phyloP scores from a whole-genome alignment of 2,329 filamentous ascomycete species.

The Dothidotthia symphoricarpi region DNA sequence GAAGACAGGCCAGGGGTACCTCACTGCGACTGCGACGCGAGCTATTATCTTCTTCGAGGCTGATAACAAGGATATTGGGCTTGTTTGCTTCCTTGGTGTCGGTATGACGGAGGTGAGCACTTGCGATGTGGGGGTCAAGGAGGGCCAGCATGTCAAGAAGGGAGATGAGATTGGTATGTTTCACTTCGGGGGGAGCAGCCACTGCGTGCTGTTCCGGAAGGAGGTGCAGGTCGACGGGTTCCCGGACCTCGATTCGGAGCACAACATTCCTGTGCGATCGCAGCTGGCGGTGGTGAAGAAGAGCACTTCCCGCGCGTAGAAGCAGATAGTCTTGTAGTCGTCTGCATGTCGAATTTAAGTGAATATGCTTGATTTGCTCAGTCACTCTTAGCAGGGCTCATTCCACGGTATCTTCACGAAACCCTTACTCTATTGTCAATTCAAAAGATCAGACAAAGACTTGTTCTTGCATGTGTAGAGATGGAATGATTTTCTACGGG shows the following conservation, averaged over 20 bases:
- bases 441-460: too few relatives aligned
- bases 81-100: conserved; percentile 68
- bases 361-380: too few relatives aligned
- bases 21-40: conserved; percentile 66
- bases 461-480: too few relatives aligned
- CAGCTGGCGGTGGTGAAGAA: conserved; percentile 37
- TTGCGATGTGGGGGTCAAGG: conserved; percentile 67
- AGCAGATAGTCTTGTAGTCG: too few relatives aligned
- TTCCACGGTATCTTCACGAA: too few relatives aligned
- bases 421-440: too few relatives aligned
- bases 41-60: conserved; percentile 70
- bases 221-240: conserved; percentile 47
- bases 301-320: too few relatives aligned
- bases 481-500: too few relatives aligned
- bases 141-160: conserved; percentile 65
- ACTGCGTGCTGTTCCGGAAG: conserved; percentile 66
- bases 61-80: conserved; percentile 63
- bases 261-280: conserved; percentile 42
- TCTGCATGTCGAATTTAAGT: too few relatives aligned
- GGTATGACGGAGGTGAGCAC: conserved; percentile 77
- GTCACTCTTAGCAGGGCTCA: too few relatives aligned
- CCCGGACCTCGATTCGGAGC: conserved; percentile 25
- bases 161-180: conserved; percentile 76
- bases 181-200: conserved; percentile 72
- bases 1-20: conserved; percentile 61